phyloP scores from a whole-genome alignment of 305 asterid species.

The Solanum hybrid region DNA sequence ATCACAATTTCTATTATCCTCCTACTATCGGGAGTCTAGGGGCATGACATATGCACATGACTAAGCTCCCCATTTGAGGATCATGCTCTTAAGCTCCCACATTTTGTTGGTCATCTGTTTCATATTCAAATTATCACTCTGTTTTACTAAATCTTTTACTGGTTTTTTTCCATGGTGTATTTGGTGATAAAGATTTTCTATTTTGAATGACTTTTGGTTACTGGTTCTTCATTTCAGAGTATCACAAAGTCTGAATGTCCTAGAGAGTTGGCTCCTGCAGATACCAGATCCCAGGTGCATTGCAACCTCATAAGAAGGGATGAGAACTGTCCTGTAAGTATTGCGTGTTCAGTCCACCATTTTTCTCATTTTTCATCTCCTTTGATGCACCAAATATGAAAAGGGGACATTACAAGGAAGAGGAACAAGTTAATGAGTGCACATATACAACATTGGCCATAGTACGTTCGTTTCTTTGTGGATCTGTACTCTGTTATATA shows the following conservation, averaged over 20 bases:
- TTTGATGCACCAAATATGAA: background rate
- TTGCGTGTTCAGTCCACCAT: background rate
- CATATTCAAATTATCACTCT: background rate
- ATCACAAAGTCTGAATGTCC: slow-evolving; percentile 80
- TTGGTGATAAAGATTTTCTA: background rate
- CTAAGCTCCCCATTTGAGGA: background rate
- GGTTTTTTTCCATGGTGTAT: background rate
- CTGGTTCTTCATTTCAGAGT: slow-evolving; percentile 43
- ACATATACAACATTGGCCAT: background rate
- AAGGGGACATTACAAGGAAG: background rate
- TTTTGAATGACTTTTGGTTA: background rate
- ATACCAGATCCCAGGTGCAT: slow-evolving; percentile 54
- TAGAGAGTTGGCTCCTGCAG: slow-evolving; percentile 74
- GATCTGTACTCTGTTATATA: background rate
- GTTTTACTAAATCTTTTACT: background rate
- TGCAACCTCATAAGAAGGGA: slow-evolving; percentile 80
- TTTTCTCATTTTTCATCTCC: background rate
- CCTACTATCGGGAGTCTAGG: background rate
- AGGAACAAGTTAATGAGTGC: background rate
- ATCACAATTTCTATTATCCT: background rate
- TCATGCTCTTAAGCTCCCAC: background rate
- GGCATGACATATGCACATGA: background rate
- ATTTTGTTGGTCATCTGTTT: background rate
- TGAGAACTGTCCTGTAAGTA: slow-evolving; percentile 68
- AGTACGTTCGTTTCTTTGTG: background rate